These are phyloP conservation scores for Larix kaempferi DNA, from an alignment of 75 land plant genomes.

Conservation along the genomic window DNA sequence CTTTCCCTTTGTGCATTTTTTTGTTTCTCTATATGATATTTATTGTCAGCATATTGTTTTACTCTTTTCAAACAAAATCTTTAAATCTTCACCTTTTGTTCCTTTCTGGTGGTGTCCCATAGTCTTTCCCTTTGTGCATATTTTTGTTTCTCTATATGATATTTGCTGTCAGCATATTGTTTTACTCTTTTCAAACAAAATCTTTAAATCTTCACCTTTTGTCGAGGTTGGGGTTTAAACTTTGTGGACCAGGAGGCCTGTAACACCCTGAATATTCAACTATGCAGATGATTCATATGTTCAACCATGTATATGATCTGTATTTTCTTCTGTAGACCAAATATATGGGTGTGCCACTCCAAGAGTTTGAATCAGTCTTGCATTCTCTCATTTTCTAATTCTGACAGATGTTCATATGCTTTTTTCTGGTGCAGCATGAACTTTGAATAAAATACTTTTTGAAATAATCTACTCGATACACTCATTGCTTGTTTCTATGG, in stretches of 20 bases:
- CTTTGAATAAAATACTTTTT: background rate
- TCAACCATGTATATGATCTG: background rate
- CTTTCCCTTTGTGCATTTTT: background rate
- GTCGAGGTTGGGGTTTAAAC: background rate
- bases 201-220: background rate
- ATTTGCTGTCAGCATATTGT: background rate
- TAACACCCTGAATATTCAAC: background rate
- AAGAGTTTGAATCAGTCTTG: background rate
- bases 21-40: background rate
- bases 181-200: background rate
- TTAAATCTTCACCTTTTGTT: background rate
- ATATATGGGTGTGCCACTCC: background rate
- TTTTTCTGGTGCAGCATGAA: background rate
- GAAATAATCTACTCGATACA: background rate
- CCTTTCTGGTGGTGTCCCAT: background rate
- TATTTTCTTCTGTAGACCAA: background rate
- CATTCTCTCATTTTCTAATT: background rate
- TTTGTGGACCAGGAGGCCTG: background rate
- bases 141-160: background rate
- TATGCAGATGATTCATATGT: background rate
- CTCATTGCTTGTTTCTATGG: slow-evolving; percentile 13
- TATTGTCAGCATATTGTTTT: background rate
- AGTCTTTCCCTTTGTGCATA: background rate
- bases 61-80: background rate
- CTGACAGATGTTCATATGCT: background rate